Evolutionary conservation across 129 eudicot species (phyloP), one percentile per base, ranked within the genome.

Genomic region (Calendula officinalis): DNA sequence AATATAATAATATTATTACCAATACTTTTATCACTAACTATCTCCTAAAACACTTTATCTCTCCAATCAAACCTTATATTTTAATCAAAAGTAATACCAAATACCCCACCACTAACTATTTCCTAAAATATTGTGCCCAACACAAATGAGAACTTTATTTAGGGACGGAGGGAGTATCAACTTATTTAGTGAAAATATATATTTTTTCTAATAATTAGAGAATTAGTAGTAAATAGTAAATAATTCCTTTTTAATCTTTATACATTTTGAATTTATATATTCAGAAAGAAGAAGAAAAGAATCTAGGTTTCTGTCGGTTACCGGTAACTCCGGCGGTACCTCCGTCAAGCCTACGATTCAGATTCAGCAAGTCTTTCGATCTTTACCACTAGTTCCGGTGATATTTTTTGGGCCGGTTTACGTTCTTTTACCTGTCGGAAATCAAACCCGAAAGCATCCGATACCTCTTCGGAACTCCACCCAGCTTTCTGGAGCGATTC

Each of bases 381-480:
- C 59, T 81, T 85, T 56, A 77, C 89, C 64, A 75, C 84, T 2
- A 88, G 42, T 81, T 88, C 96, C 71, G 99, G 97, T 12, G 96
- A 83, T 55, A 94, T 55, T 67, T 81, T 83, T 58, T 72, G 85
- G 12, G 41, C 83, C 81, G 83, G 82, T 67, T 71, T 86, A 44
- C 57, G 74, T 35, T 55, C 87, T 56, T 88, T 84, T 41, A 73
- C 90, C 46, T 71, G 72, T 15, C 80, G 62, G 59, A 85, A 94
- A 88, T 94, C 97, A 33, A 94, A 88, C 15, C 95, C 96, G 33
- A 94, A 78, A 0, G 81, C 96, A 56, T 94, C 95, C 69, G 96
- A 81, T 11, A 94, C 99, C 70, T 94, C 99, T 13, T 88, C 95
- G 73, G 95, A 83, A 86, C 95, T 94, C 99, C 99, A 94, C 60